Base-by-base conservation (phyloP, 345 rosid genomes). In the Eucalyptus tenuipes region DNA sequence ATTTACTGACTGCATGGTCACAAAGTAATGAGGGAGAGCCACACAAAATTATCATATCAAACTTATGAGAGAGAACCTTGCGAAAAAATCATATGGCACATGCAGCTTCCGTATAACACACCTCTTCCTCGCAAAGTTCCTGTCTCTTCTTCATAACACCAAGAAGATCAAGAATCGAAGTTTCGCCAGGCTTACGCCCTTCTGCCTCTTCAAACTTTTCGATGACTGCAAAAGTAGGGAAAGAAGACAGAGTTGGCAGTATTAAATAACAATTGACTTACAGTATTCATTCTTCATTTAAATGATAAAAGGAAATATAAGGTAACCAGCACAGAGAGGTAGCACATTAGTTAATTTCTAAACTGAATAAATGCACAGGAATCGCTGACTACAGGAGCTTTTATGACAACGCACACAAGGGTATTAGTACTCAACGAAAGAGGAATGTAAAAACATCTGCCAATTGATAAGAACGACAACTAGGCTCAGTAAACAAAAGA, bases 71-170 rank as follows among this genome's bases (percentile, higher is more conserved):
- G 10, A 47, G 15, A 47, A 31, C 24, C 47, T 31, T 27, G n/a
- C 6, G 40, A 61, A 29, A 75, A 52, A 27, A 57, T 42, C n/a
- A 31, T 4, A 88, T 40, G 27, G 17, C 87, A 44, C 85, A 45
- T 48, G 85, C 33, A 84, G 22, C 59, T 85, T 89, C 64, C 33
- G 25, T 61, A 13, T 11, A 33, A 49, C 90, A 89, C 93, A 95
- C 99, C 91, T 95, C 94, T 85, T 92, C 95, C 68, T 94, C 96
- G 87, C 98, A 98, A 61, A 97, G 92, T 88, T 95, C 94, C 92
- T 90, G 94, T 91, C 91, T 97, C 68, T 94, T 89, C 91, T 94
- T 93, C 89, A 95, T 85, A 80, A 98, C 94, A 68, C 87, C 93
- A 59, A 95, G 93, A 91, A 96, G 94, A 92, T 98, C 98, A 22